These are phyloP conservation scores for Moesziomyces globuligerus DNA, from an alignment of 1,284 basidiomycete genomes.

Conservation along the genomic window DNA sequence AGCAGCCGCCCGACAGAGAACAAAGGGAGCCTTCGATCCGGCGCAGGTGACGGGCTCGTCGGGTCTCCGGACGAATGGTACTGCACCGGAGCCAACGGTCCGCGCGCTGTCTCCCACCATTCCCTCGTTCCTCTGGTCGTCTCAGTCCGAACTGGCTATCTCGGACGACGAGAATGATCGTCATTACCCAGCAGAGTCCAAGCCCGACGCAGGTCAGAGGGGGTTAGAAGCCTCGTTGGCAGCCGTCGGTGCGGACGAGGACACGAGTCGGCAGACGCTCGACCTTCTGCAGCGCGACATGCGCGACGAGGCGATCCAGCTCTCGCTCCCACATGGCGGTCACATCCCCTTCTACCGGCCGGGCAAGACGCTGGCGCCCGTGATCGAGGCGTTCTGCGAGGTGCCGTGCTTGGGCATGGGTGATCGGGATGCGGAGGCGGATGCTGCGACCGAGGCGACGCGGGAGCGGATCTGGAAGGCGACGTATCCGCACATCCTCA, in stretches of 20 bases:
- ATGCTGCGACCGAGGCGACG: not conserved
- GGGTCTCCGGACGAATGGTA: not conserved
- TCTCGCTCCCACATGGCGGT: not conserved
- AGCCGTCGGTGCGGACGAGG: constrained; percentile 17
- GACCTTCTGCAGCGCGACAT: constrained; percentile 23
- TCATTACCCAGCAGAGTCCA: not conserved
- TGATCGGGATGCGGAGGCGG: not conserved
- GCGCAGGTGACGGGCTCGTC: not conserved
- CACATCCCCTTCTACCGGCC: constrained; percentile 20
- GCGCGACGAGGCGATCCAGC: not conserved
- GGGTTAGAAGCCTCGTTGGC: constrained; percentile 16
- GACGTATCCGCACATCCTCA: constrained; percentile 10
- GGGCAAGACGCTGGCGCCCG: constrained; percentile 13
- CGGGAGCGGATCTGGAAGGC: constrained; percentile 11
- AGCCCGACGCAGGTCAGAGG: not conserved
- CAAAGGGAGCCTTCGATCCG: too few relatives aligned
- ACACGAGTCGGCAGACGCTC: constrained; percentile 16
- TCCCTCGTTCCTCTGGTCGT: constrained; percentile 42
- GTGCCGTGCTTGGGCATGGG: constrained; percentile 5
- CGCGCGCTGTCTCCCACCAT: constrained; percentile 38
- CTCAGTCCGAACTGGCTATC: constrained; percentile 26
- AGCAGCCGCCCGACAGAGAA: not conserved
- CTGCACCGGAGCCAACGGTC: constrained; percentile 19
- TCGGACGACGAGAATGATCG: constrained; percentile 10
- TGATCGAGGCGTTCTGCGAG: constrained; percentile 9